Evolutionary conservation across 495 filamentous ascomycete genomes (phyloP).

Genomic region (Podospora pseudoanserina): DNA sequence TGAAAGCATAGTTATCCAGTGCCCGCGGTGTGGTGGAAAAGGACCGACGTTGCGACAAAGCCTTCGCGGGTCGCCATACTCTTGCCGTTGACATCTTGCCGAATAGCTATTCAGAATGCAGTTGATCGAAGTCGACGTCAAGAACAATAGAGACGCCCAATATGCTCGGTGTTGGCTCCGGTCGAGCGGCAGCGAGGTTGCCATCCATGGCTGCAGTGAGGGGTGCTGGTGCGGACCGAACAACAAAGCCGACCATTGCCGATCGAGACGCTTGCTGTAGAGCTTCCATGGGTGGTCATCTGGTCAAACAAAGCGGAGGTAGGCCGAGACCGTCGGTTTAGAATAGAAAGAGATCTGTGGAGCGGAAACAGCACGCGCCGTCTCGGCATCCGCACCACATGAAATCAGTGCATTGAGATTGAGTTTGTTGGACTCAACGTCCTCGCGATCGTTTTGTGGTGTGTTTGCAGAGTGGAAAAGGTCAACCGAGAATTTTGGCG

Average conservation of each 20-base stretch:
- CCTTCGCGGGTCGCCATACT: conserved; percentile 27
- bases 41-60: conserved; percentile 35
- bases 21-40: conserved; percentile 56
- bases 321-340: not conserved
- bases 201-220: not conserved
- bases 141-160: not conserved
- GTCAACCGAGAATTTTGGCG: not conserved
- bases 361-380: conserved; percentile 13
- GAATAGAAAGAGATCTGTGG: not conserved
- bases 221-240: conserved; percentile 14
- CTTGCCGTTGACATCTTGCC: conserved; percentile 35
- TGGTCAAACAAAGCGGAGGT: conserved; percentile 7
- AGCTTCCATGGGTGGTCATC: conserved; percentile 14
- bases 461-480: conserved; percentile 5
- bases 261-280: conserved; percentile 17
- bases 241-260: conserved; percentile 39
- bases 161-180: conserved; percentile 6
- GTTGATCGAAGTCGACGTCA: not conserved
- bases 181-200: conserved; percentile 6
- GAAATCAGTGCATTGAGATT: not conserved
- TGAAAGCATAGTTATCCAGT: conserved; percentile 73
- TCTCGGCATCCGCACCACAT: not conserved
- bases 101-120: conserved; percentile 5
- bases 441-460: not conserved
- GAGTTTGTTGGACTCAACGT: not conserved